phyloP scores from a whole-genome alignment of 139 green algal genomes.

The Monoraphidium neglectum region DNA sequence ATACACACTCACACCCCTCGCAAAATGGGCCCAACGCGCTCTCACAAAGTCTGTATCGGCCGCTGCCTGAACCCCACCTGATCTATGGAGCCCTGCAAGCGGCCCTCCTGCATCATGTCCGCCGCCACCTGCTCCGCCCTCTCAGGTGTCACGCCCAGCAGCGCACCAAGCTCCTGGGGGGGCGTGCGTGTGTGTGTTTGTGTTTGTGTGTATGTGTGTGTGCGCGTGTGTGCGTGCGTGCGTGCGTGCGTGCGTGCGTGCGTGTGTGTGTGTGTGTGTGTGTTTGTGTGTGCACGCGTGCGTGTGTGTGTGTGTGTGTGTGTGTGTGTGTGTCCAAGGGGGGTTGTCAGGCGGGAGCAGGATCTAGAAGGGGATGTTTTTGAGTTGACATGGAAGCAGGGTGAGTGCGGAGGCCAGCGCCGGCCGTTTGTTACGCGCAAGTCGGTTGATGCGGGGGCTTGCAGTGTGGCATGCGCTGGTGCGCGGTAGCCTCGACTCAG shows the following conservation, averaged over 20 bases:
- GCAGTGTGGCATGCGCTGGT: no score
- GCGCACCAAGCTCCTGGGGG: conserved; percentile 77
- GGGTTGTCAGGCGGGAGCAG: no score
- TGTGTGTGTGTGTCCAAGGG: no score
- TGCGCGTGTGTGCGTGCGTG: neutral
- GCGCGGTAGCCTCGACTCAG: no score
- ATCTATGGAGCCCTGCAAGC: conserved; percentile 80
- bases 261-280: no score
- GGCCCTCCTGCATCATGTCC: conserved; percentile 84
- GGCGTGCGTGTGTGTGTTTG: neutral
- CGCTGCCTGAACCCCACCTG: conserved; percentile 65
- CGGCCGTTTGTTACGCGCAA: no score
- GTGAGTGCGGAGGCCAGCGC: no score
- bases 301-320: no score
- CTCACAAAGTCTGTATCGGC: neutral
- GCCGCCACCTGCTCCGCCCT: conserved; percentile 83
- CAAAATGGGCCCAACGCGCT: neutral
- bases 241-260: neutral
- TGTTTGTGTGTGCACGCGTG: no score
- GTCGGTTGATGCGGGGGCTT: no score
- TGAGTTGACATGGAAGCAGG: no score
- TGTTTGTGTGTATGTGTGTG: neutral
- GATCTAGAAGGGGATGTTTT: no score
- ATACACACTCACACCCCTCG: neutral
- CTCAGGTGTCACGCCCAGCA: conserved; percentile 77